Evolutionary conservation across 192 early-diverging fungal species (phyloP).

Genomic region (Gryganskiella cystojenkinii): DNA sequence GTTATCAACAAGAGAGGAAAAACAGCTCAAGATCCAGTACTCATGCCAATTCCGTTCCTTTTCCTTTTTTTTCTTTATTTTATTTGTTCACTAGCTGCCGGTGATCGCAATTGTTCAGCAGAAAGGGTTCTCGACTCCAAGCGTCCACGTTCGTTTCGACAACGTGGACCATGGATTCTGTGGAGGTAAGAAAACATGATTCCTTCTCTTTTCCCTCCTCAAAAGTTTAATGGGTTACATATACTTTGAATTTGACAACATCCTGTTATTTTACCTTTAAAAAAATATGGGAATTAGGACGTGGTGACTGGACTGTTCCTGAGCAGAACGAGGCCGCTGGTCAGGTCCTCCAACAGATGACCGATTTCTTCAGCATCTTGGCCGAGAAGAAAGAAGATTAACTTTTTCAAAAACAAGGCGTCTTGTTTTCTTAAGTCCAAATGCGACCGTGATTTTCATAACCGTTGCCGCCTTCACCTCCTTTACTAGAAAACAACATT

Average conservation of each 20-base stretch:
- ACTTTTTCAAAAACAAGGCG: neutral
- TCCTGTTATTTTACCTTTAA: neutral
- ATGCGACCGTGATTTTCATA: too few species aligned
- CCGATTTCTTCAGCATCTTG: slow-evolving; percentile 18
- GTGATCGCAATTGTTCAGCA: slow-evolving; percentile 7
- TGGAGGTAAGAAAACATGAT: neutral
- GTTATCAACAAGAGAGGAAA: neutral
- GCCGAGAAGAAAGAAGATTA: slow-evolving; percentile 5
- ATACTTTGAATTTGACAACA: neutral
- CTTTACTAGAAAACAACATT: too few species aligned
- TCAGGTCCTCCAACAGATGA: slow-evolving; percentile 6
- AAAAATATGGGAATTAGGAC: neutral
- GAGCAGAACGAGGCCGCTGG: slow-evolving; percentile 20
- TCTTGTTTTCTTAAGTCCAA: neutral
- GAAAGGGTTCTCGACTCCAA: slow-evolving; percentile 6
- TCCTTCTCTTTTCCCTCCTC: neutral
- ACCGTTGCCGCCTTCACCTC: too few species aligned
- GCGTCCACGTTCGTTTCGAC: slow-evolving; percentile 16
- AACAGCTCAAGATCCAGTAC: too few species aligned
- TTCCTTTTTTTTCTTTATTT: neutral
- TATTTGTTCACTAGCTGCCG: neutral
- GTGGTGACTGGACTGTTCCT: slow-evolving; percentile 23
- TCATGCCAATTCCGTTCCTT: neutral
- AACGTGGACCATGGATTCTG: slow-evolving; percentile 17
- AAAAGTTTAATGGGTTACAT: neutral